phyloP scores from a whole-genome alignment of 1,139 yeast species.

The Protomyces arabidopsidicola region DNA sequence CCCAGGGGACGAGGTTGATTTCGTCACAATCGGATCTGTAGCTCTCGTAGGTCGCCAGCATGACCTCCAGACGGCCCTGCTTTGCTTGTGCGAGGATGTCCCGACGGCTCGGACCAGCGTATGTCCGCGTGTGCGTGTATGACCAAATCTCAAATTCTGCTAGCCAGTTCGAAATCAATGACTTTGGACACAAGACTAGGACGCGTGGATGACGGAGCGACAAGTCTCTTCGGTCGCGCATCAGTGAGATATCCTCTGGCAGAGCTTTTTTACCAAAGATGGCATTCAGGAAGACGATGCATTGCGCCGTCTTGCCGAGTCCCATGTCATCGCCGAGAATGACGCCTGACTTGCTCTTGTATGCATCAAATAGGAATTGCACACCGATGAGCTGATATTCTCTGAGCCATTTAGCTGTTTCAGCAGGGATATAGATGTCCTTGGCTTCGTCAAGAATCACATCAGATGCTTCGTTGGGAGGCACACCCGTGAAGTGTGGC shows the following conservation, averaged over 20 bases:
- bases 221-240: constrained; percentile 47
- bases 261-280: constrained; percentile 72
- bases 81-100: constrained; percentile 52
- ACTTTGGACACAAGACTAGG: constrained; percentile 75
- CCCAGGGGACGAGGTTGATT: constrained; percentile 54
- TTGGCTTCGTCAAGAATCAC: background rate
- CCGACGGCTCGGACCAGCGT: constrained; percentile 69
- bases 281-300: constrained; percentile 55
- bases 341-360: constrained; percentile 47
- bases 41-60: constrained; percentile 80
- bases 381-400: constrained; percentile 29
- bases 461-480: background rate
- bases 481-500: background rate
- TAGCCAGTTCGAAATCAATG: constrained; percentile 87
- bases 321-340: constrained; percentile 31
- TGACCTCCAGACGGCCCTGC: constrained; percentile 55
- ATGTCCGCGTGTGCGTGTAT: constrained; percentile 52
- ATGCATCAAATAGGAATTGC: constrained; percentile 25
- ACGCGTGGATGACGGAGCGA: constrained; percentile 67
- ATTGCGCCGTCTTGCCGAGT: constrained; percentile 40
- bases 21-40: constrained; percentile 69
- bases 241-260: constrained; percentile 57
- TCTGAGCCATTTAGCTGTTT: constrained; percentile 28
- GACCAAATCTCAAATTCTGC: constrained; percentile 62
- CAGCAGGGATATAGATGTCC: constrained; percentile 22